These are phyloP conservation scores for Cavenderia fasciculata DNA, from an alignment of 78 protist genomes.

Conservation along the genomic window DNA sequence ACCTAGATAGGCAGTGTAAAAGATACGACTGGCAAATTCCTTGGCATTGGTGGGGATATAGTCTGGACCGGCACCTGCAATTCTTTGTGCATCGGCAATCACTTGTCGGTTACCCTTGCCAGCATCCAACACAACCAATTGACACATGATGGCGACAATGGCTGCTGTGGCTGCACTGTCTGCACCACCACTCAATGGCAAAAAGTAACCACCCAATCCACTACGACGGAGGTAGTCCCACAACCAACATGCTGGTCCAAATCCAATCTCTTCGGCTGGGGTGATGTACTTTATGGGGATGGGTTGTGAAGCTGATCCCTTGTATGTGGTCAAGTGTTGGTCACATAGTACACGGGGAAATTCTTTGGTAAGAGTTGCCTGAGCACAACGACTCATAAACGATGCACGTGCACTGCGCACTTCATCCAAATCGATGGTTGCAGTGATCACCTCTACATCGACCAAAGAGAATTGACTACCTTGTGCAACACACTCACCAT, in stretches of 20 bases:
- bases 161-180: constrained; percentile 88
- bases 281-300: constrained; percentile 12
- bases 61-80: constrained; percentile 22
- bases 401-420: constrained; percentile 43
- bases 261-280: constrained; percentile 82
- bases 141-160: constrained; percentile 86
- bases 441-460: constrained; percentile 82
- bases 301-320: too few species aligned
- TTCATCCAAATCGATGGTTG: constrained; percentile 83
- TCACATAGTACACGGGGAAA: constrained; percentile 72
- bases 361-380: constrained; percentile 44
- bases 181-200: constrained; percentile 94
- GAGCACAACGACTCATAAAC: constrained; percentile 59
- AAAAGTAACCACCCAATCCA: constrained; percentile 85
- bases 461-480: constrained; percentile 82
- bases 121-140: constrained; percentile 55
- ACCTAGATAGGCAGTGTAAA: constrained; percentile 87
- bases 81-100: constrained; percentile 32
- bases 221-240: constrained; percentile 95
- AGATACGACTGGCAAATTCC: constrained; percentile 47
- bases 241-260: constrained; percentile 92
- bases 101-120: constrained; percentile 33
- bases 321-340: not conserved
- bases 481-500: constrained; percentile 87
- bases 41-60: constrained; percentile 35